Conservation (phyloP, 1,284 basidiomycete species). For the Rhodotorula sp. region DNA sequence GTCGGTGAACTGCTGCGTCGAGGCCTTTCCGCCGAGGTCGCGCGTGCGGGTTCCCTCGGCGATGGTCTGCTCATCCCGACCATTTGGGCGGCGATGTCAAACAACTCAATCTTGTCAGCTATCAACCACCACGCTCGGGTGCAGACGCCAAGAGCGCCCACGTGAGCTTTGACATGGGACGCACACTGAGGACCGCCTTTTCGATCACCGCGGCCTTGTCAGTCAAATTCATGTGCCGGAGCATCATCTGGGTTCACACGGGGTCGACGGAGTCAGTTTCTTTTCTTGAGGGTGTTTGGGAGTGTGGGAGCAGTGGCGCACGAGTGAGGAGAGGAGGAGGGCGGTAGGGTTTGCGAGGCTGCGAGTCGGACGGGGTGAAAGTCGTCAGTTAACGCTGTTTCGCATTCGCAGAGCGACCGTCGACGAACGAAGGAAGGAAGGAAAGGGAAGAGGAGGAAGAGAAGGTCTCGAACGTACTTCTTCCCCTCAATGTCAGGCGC, state of each 20-base stretch:
- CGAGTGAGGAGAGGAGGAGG: conserved; percentile 80
- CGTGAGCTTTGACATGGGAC: conserved; percentile 45
- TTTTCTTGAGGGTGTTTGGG: background rate
- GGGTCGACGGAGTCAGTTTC: conserved; percentile 13
- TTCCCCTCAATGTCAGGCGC: conserved; percentile 64
- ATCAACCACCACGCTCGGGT: no score
- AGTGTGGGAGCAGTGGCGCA: conserved; percentile 74
- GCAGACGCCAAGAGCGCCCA: no score
- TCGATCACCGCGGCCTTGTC: conserved; percentile 88
- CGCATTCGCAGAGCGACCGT: no score
- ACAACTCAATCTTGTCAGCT: background rate
- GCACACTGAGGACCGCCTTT: conserved; percentile 78
- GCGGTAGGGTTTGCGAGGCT: conserved; percentile 94
- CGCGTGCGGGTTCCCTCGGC: conserved; percentile 87
- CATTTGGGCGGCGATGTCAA: background rate
- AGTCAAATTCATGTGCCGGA: conserved; percentile 92
- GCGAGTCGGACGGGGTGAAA: background rate
- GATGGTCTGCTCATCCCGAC: conserved; percentile 65
- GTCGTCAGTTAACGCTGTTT: background rate
- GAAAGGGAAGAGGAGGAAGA: background rate
- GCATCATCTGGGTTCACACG: conserved; percentile 95
- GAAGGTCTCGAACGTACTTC: conserved; percentile 12
- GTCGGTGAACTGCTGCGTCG: conserved; percentile 80
- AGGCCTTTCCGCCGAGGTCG: conserved; percentile 86
- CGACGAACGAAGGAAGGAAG: no score